Conservation (phyloP, 164 flowering plant species). For the Chimonanthus salicifolius region DNA sequence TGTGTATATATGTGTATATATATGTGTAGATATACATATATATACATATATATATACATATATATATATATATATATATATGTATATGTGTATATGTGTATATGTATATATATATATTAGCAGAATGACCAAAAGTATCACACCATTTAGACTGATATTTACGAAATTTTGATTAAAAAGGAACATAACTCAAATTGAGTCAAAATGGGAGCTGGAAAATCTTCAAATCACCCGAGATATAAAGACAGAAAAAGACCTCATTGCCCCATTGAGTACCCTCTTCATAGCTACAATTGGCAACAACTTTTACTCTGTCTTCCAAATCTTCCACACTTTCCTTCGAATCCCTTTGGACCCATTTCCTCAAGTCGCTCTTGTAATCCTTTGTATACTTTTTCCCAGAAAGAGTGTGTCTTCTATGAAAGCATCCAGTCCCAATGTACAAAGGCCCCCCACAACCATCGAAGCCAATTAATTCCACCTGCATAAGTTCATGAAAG, state of each 20-base stretch:
- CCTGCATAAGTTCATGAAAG: constrained; percentile 9
- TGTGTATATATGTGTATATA: no score
- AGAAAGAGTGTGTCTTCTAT: constrained; percentile 50
- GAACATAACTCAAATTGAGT: not conserved
- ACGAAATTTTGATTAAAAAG: no score
- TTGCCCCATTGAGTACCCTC: constrained; percentile 55
- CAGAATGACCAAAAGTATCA: no score
- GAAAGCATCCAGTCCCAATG: constrained; percentile 71
- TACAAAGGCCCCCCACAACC: constrained; percentile 53
- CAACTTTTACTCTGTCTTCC: constrained; percentile 33
- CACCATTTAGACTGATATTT: no score
- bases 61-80: no score
- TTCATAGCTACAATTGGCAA: constrained; percentile 52
- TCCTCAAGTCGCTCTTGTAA: constrained; percentile 11
- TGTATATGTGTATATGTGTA: no score
- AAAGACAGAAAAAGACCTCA: constrained; percentile 33
- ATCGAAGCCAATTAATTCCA: constrained; percentile 20
- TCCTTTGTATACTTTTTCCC: constrained; percentile 31
- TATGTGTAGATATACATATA: no score
- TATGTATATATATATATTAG: no score
- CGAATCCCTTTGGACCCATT: not conserved
- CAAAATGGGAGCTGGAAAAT: not conserved
- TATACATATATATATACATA: no score
- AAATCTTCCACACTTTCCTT: constrained; percentile 25
- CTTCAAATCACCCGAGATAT: not conserved